A percentile compares a stretch with the other conserved stretches of the same genome.
Evolutionary conservation across 2,329 filamentous ascomycete genomes (phyloP).

Genomic region (Fusarium cyanostomum): DNA sequence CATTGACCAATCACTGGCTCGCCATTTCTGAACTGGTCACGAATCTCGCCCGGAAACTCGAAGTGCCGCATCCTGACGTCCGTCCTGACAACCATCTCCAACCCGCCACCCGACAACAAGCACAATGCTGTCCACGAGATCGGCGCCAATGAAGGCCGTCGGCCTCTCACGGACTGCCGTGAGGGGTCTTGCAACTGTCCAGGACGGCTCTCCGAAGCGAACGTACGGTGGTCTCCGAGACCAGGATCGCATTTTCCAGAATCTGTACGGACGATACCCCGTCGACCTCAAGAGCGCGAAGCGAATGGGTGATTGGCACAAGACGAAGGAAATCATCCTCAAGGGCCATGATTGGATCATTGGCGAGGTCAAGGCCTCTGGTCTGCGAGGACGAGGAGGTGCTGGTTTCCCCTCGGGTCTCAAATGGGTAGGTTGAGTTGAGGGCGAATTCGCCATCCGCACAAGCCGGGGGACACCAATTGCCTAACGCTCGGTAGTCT

Average conservation of each 20-base stretch:
- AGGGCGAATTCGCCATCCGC: conserved; percentile 15
- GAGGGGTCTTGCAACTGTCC: conserved; percentile 83
- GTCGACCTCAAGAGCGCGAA: conserved; percentile 91
- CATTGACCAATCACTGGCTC: conserved; percentile 55
- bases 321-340: conserved; percentile 96
- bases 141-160: conserved; percentile 52
- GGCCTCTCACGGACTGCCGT: conserved; percentile 56
- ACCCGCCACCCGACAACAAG: conserved; percentile 47
- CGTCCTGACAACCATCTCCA: conserved; percentile 43
- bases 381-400: conserved; percentile 93
- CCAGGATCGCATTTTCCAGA: conserved; percentile 99
- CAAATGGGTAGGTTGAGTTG: conserved; percentile 84
- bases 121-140: conserved; percentile 58
- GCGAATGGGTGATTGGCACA: conserved; percentile 99
- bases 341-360: conserved; percentile 99
- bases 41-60: conserved; percentile 48
- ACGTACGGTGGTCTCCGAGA: conserved; percentile 89
- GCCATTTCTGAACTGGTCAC: conserved; percentile 50
- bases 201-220: conserved; percentile 75
- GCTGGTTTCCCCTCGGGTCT: conserved; percentile 97
- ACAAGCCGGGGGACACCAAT: conserved; percentile 31
- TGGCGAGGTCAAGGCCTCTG: conserved; percentile 94
- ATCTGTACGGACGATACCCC: conserved; percentile 93
- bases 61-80: conserved; percentile 50
- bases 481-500: conserved; percentile 65